Evolutionary conservation across 106 monocot genomes (phyloP).

Genomic region (Posidonia australis): DNA sequence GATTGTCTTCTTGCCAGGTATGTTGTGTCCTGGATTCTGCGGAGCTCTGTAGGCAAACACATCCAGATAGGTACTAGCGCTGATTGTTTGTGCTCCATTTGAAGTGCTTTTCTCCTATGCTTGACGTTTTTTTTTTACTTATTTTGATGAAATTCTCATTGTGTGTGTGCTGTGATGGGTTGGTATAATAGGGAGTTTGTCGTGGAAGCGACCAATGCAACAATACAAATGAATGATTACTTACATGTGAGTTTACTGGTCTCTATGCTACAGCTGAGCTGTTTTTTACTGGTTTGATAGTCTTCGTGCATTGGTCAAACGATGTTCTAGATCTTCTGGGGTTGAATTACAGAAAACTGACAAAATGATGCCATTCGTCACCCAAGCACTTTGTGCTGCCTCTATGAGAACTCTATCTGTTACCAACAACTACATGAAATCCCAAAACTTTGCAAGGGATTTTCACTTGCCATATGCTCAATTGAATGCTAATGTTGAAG

Average conservation of each 20-base stretch:
- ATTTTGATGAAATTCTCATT: too few relatives aligned
- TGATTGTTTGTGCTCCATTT: background rate
- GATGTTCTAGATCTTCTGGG: too few relatives aligned
- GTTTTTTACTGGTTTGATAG: too few relatives aligned
- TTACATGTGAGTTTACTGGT: constrained; percentile 57
- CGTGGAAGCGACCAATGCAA: constrained; percentile 74
- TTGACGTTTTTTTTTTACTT: background rate
- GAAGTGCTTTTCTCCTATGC: background rate
- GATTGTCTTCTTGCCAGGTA: constrained; percentile 26
- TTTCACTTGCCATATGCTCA: too few relatives aligned
- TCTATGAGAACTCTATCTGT: too few relatives aligned
- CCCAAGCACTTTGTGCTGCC: too few relatives aligned
- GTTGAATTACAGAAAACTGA: too few relatives aligned
- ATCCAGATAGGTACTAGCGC: constrained; percentile 55
- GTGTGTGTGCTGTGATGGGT: background rate
- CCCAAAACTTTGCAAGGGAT: too few relatives aligned
- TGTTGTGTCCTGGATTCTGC: constrained; percentile 94
- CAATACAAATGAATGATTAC: constrained; percentile 73
- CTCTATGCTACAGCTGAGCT: background rate
- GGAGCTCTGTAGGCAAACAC: constrained; percentile 84
- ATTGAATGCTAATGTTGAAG: too few relatives aligned
- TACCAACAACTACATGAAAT: too few relatives aligned
- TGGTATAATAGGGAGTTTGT: constrained; percentile 60
- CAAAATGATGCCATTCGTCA: too few relatives aligned
- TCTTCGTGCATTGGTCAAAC: too few relatives aligned